Evolutionary conservation across 2,329 filamentous ascomycete genomes (phyloP), one percentile per base, ranked within the genome.

Genomic region (Penicillium sp.): DNA sequence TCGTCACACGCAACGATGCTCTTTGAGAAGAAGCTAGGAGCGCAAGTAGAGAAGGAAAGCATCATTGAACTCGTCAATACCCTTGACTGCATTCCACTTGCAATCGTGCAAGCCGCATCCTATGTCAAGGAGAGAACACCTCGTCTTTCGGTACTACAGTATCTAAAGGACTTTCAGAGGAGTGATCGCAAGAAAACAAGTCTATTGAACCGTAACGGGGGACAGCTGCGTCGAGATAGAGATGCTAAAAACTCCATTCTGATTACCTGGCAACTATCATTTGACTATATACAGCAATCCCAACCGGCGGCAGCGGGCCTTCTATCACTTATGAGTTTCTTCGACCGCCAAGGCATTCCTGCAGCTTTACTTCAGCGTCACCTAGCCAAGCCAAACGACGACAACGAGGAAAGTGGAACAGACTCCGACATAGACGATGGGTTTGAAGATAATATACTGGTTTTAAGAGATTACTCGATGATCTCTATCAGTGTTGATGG

Each of bases 201-300:
- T 21, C 66, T 76, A 3, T 57, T 76, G 1, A 50, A 69, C 13
- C 14, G 68, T 43, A 70, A 77, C 10, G 55, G 11, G 27, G 66
- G 66, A 0, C 33, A 43, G 9, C 39, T 68, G 9, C 58, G 62
- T 19, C 52, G 69, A 54, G 65, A 71, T 45, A 24, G 37, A 24
- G 57, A 62, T 14, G 62, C 64, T 1, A 60, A 65, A 10, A 69
- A 70, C 46, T 63, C 65, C 1, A 62, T 73, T 33, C n/a, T 71
- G n/a, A 27, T 58, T 4, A 74, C 71, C 1, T 74, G 65, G 71
- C 66, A 69, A 48, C 68, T 74, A 26, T 70, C 71, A 2, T 75
- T 74, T 55, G 64, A 73, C 10, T 43, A 66, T n/a, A 69, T 74
- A 21, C 61, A 48, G 1, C 10, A 64, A 47, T 56, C 26, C 27